phyloP scores from a whole-genome alignment of 1,139 yeast genomes.

The Nakaseomyces nivariensis region DNA sequence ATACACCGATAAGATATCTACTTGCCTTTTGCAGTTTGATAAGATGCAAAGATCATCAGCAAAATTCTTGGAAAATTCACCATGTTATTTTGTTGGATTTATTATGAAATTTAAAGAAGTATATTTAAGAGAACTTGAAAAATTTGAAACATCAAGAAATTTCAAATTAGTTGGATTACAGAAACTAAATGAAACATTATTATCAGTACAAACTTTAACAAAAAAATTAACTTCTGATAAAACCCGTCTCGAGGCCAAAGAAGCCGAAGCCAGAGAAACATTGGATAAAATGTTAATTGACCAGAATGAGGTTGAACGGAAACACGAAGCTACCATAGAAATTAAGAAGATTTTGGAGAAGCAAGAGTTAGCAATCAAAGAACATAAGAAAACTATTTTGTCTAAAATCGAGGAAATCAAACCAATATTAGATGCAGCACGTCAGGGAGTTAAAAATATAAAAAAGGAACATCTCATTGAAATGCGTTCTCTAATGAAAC shows the following conservation, averaged over 20 bases:
- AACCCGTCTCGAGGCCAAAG: conserved; percentile 42
- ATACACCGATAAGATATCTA: neutral
- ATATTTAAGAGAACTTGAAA: conserved; percentile 37
- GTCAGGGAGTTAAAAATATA: conserved; percentile 77
- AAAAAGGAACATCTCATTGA: conserved; percentile 90
- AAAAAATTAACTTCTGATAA: conserved; percentile 47
- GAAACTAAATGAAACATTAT: conserved; percentile 65
- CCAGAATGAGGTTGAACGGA: conserved; percentile 88
- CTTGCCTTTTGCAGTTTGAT: neutral
- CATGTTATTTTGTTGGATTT: conserved; percentile 49
- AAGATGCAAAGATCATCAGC: neutral
- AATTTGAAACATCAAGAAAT: conserved; percentile 57
- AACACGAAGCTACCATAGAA: conserved; percentile 73
- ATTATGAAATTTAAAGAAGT: conserved; percentile 39
- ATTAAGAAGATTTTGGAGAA: conserved; percentile 60
- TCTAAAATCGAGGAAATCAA: conserved; percentile 64
- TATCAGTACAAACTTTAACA: conserved; percentile 57
- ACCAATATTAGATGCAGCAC: conserved; percentile 79
- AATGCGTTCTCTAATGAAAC: conserved; percentile 78
- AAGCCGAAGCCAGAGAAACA: conserved; percentile 59
- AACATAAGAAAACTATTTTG: conserved; percentile 48
- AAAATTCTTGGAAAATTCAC: conserved; percentile 28
- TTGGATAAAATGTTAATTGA: conserved; percentile 71
- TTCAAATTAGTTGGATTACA: conserved; percentile 69
- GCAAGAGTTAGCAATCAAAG: conserved; percentile 54